Base-by-base conservation (phyloP, 2,329 filamentous ascomycete genomes). In the Colletotrichum sansevieriae region DNA sequence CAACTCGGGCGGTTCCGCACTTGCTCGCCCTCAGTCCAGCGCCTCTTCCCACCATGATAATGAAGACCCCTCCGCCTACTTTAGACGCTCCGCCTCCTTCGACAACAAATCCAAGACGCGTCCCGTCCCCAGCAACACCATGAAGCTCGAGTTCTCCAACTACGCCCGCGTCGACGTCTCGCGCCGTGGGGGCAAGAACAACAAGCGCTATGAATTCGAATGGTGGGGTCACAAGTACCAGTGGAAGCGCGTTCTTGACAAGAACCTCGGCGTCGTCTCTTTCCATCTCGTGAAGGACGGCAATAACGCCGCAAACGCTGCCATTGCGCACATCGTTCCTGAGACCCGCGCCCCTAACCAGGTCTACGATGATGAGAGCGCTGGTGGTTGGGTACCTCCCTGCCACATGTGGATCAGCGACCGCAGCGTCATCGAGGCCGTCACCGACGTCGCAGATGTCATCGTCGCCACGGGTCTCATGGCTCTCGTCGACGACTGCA, bases 61-160 rank as follows among this genome's bases (percentile, higher is more conserved):
- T 35, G 75, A 78, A 29, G 79, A 81, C 13, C 70, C 75, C 33
- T 64, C 73, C 12, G 74, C 72, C 67, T 68, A 74, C 56, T 72
- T 75, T 70, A 70, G 72, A 22, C 74, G 75, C 35, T 70, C 74
- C 22, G 68, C 76, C 33, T 76, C 75, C 15, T 74, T 80, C 70
- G 75, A 79, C 75, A 68, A 73, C 33, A 77, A 76, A 65, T 75
- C 78, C 25, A 82, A 77, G 62, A 78, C 80, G 46, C 74, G 74
- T 47, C 75, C 80, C 61, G 75, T 84, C 51, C 88, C 92, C 18
- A 92, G 91, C 66, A 94, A 97, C 78, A 91, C 87, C 41, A 92
- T 95, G 78, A 93, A 94, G 80, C 87, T 99, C 39, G 95, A 98
- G 78, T 99, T 98, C 78, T 97, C 94, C 72, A 99, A 98, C 82